phyloP scores from a whole-genome alignment of 192 early-diverging fungal genomes.

The Backusella australiensis region DNA sequence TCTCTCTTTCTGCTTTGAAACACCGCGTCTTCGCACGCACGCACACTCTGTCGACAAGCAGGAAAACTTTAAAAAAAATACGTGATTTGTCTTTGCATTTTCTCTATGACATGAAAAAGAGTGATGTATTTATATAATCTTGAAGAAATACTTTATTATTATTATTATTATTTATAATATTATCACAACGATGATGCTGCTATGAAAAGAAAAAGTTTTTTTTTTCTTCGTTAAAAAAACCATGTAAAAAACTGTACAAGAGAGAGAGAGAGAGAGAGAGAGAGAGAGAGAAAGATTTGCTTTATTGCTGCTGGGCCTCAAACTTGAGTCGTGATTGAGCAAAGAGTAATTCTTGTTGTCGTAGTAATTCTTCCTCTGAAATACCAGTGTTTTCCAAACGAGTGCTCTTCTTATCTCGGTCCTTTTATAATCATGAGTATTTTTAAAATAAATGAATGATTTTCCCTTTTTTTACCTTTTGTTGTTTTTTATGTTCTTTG shows the following conservation, averaged over 20 bases:
- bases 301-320: constrained; percentile 55
- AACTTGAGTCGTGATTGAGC: constrained; percentile 78
- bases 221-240: neutral
- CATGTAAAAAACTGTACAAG: neutral
- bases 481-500: constrained; percentile 84
- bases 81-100: neutral
- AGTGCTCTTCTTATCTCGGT: constrained; percentile 77
- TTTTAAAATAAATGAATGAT: neutral
- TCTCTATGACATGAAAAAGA: neutral
- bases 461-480: constrained; percentile 53
- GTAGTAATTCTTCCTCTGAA: constrained; percentile 80
- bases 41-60: neutral
- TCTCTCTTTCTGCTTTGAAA: neutral
- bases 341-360: constrained; percentile 86
- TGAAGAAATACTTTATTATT: no score
- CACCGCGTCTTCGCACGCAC: neutral
- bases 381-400: constrained; percentile 78
- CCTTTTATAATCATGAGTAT: constrained; percentile 40
- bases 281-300: neutral
- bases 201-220: neutral
- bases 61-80: neutral
- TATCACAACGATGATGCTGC: neutral
- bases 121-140: no score
- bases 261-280: neutral
- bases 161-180: neutral